phyloP scores from a whole-genome alignment of 208 protist genomes.

The Polymyxa betae region DNA sequence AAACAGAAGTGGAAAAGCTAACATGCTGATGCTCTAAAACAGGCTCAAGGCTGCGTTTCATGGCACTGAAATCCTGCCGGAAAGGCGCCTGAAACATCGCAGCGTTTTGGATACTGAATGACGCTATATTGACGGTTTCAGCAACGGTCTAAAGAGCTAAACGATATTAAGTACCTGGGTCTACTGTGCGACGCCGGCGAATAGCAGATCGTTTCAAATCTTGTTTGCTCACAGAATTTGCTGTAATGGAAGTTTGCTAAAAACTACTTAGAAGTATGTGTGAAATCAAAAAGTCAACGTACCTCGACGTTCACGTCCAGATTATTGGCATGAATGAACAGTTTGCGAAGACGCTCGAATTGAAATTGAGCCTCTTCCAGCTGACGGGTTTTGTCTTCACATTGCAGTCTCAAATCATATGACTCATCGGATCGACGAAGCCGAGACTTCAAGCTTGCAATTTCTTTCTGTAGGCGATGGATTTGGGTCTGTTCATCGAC shows the following conservation, averaged over 20 bases:
- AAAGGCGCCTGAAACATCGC: too few relatives aligned
- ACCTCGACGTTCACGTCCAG: slow-evolving; percentile 25
- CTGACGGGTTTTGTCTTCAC: slow-evolving; percentile 5
- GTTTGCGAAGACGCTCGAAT: not conserved
- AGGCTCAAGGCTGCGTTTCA: too few relatives aligned
- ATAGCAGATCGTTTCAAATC: not conserved
- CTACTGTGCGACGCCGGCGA: not conserved
- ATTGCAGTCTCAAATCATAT: slow-evolving; percentile 6
- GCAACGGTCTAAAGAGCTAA: too few relatives aligned
- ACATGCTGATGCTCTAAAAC: too few relatives aligned
- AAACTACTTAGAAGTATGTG: too few relatives aligned
- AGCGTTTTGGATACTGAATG: too few relatives aligned
- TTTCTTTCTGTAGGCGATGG: slow-evolving; percentile 56
- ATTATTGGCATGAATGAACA: slow-evolving; percentile 42
- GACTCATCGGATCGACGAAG: slow-evolving; percentile 48
- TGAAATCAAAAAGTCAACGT: not conserved
- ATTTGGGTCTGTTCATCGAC: slow-evolving; percentile 58
- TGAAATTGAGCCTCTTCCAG: slow-evolving; percentile 14
- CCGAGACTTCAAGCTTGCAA: slow-evolving; percentile 36
- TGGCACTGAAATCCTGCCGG: too few relatives aligned
- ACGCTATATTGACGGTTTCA: too few relatives aligned
- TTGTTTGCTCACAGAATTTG: not conserved
- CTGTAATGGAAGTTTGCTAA: too few relatives aligned
- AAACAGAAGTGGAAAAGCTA: too few relatives aligned
- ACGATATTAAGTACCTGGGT: too few relatives aligned